Conservation (phyloP, 2,329 filamentous ascomycete genomes). For the Dryadomyces sulphureus region DNA sequence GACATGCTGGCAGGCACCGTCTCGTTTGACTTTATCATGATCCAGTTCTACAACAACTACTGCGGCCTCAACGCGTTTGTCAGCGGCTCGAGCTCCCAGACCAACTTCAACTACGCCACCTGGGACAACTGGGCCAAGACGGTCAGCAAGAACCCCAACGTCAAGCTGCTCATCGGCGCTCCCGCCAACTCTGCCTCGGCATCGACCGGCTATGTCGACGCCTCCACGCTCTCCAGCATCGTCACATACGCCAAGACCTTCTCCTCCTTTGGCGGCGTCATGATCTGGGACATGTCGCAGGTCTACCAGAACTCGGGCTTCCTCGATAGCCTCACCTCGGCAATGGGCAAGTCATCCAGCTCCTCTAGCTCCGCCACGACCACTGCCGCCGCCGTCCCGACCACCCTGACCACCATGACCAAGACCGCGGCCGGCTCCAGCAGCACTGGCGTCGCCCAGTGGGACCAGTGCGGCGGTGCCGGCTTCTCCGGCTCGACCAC, state of each 20-base stretch:
- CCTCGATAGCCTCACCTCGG: conserved; percentile 24
- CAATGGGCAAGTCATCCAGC: not conserved
- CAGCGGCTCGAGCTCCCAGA: conserved; percentile 25
- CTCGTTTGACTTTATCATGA: conserved; percentile 43
- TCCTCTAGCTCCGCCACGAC: conserved; percentile 1
- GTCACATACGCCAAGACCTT: conserved; percentile 39
- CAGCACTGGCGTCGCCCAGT: conserved; percentile 13
- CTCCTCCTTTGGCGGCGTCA: conserved; percentile 48
- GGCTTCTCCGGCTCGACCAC: conserved; percentile 19
- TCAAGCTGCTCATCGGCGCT: conserved; percentile 47
- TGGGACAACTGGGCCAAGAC: conserved; percentile 54
- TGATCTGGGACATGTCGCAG: conserved; percentile 56
- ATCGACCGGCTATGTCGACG: conserved; percentile 39
- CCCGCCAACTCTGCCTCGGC: conserved; percentile 36
- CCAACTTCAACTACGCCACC: conserved; percentile 44
- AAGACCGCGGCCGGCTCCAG: conserved; percentile 7
- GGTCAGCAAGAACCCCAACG: conserved; percentile 39
- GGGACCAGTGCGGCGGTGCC: conserved; percentile 21
- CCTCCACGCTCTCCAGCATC: conserved; percentile 29
- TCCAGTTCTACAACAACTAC: conserved; percentile 58
- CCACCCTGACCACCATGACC: conserved; percentile 10
- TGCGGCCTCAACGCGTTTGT: conserved; percentile 43
- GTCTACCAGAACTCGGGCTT: conserved; percentile 43
- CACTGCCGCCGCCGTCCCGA: conserved; percentile 2
- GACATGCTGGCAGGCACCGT: conserved; percentile 39